Evolutionary conservation across 2,329 filamentous ascomycete species (phyloP).

Genomic region (Hymenoscyphus repandus): DNA sequence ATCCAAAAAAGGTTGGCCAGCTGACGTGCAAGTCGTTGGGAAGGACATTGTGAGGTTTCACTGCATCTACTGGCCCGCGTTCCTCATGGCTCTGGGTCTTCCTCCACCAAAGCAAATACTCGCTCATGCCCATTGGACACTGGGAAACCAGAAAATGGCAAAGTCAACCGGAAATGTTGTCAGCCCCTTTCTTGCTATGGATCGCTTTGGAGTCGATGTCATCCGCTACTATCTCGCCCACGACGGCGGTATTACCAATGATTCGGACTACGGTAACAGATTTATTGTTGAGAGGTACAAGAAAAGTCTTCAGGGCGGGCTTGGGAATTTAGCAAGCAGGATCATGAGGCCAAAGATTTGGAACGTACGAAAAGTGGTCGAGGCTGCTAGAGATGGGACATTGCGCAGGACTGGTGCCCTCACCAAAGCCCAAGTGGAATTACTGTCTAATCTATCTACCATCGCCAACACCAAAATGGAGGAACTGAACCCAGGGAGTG

Average conservation of each 20-base stretch:
- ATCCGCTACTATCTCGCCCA: constrained; percentile 86
- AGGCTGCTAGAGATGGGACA: constrained; percentile 23
- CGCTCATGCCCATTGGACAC: constrained; percentile 92
- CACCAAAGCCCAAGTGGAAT: constrained; percentile 33
- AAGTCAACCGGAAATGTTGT: constrained; percentile 95
- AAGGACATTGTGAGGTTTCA: constrained; percentile 98
- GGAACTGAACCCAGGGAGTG: constrained; percentile 56
- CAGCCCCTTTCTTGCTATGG: constrained; percentile 85
- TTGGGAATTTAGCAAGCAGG: constrained; percentile 77
- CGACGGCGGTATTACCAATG: constrained; percentile 69
- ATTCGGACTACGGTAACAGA: constrained; percentile 80
- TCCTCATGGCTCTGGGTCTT: constrained; percentile 82
- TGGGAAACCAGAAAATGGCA: constrained; percentile 90
- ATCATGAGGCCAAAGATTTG: constrained; percentile 65
- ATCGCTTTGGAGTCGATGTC: constrained; percentile 80
- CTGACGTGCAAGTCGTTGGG: constrained; percentile 85
- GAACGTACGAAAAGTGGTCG: constrained; percentile 52
- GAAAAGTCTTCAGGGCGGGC: constrained; percentile 67
- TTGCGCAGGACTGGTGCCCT: constrained; percentile 1
- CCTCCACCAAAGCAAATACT: constrained; percentile 74
- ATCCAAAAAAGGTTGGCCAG: constrained; percentile 70
- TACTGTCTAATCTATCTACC: constrained; percentile 36
- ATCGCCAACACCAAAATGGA: constrained; percentile 54
- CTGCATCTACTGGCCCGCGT: constrained; percentile 95
- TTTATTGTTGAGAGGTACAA: constrained; percentile 72